Base-by-base conservation (phyloP, 2,329 filamentous ascomycete genomes). In the Exophiala bonariae region DNA sequence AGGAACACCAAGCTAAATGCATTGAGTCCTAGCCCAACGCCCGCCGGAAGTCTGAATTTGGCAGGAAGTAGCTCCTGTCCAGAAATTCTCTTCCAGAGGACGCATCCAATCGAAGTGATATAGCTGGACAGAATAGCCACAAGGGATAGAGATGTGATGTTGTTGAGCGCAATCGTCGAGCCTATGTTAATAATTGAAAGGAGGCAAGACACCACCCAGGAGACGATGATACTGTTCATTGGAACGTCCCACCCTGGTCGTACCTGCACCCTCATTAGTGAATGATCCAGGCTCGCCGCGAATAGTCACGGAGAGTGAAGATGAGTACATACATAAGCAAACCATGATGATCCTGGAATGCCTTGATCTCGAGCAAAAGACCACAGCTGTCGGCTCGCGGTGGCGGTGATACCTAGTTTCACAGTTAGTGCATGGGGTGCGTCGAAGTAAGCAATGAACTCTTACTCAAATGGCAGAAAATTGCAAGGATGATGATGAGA, bases 201-300 rank as follows among this genome's bases (percentile, higher is more conserved):
- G 51, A 63, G 62, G 40, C 68, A 75, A 44, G 58, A 71, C 10
- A 69, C 74, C 35, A 68, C 65, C 37, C 73, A 77, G 61, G 68
- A 74, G 56, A 73, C 76, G 61, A 60, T 14, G 40, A 61, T 56
- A 18, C 54, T 50, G 28, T 58, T 56, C 47, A 60, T 49, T 3
- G 57, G 57, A 13, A 59, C 50, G 34, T 57, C 50, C 49, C 49
- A 58, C 5, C 54, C 50, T 1, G 56, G 56, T 39, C 49, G 50
- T 20, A 59, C 53, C 47, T 54, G 22, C 10, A 30, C 5, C 32
- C 31, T 38, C 28, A 34, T 41, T 28, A 19, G 30, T 36, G n/a
- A n/a, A n/a, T n/a, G n/a, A n/a, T n/a, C n/a, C n/a, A n/a, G n/a
- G n/a, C n/a, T n/a, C n/a, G n/a, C n/a, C 23, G 19, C 30, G 3